These are phyloP conservation scores for Vicia faba DNA, from an alignment of 306 rosid species.

Conservation along the genomic window DNA sequence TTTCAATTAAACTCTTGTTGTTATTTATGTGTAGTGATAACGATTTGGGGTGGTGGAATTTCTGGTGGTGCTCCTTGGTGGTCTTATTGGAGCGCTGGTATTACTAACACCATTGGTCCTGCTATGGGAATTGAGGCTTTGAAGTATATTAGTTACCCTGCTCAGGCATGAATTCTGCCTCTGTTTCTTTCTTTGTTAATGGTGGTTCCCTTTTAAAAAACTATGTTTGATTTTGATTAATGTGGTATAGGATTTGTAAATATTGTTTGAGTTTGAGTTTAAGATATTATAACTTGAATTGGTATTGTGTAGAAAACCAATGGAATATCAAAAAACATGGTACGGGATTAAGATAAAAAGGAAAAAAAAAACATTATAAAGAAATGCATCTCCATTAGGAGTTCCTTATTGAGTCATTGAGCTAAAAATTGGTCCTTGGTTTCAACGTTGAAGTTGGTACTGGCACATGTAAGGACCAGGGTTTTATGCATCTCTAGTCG, in stretches of 20 bases:
- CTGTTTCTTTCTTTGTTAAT: background rate
- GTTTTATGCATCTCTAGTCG: background rate
- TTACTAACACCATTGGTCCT: conserved; percentile 97
- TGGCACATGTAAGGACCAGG: background rate
- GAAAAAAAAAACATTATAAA: background rate
- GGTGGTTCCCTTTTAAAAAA: background rate
- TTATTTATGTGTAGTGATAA: conserved; percentile 62
- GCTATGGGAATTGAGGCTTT: conserved; percentile 99
- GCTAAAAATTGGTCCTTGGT: background rate
- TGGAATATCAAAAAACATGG: background rate
- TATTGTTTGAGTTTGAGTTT: background rate
- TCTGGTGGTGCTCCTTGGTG: conserved; percentile 86
- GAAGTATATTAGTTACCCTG: conserved; percentile 96
- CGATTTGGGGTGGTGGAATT: conserved; percentile 67
- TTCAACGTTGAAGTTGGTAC: background rate
- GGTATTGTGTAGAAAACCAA: conserved; percentile 3
- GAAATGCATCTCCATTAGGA: background rate
- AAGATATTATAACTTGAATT: background rate
- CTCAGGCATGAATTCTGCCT: conserved; percentile 62
- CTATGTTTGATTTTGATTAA: background rate
- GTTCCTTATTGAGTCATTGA: background rate
- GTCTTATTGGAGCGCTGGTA: conserved; percentile 95
- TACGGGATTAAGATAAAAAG: background rate
- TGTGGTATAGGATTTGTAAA: background rate
- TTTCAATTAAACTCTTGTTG: background rate